A percentile compares a stretch with the other conserved stretches of the same genome.
These are phyloP conservation scores for Rhododendron griersonianum DNA, from an alignment of 148 eudicot species.

Conservation along the genomic window DNA sequence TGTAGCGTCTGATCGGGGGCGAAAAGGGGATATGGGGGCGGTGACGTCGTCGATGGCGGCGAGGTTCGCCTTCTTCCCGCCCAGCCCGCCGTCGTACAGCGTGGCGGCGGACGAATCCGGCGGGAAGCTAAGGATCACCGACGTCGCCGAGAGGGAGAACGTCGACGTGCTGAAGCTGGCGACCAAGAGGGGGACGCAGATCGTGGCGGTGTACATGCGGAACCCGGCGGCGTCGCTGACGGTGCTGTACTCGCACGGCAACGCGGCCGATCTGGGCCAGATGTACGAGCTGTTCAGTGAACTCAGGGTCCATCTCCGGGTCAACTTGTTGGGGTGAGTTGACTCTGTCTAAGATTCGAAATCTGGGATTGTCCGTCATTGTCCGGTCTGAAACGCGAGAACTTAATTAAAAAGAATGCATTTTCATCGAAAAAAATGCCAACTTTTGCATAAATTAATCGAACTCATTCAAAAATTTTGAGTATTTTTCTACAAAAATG, in stretches of 20 bases:
- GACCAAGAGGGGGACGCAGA: slow-evolving; percentile 54
- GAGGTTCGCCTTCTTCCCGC: slow-evolving; percentile 79
- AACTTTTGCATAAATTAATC: background rate
- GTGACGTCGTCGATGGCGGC: slow-evolving; percentile 90
- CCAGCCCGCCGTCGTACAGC: slow-evolving; percentile 74
- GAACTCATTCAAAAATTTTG: no score
- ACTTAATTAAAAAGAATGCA: background rate
- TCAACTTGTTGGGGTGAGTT: slow-evolving; percentile 61
- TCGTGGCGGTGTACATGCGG: slow-evolving; percentile 54
- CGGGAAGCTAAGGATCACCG: slow-evolving; percentile 42
- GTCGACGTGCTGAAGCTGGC: slow-evolving; percentile 57
- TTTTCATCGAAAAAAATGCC: background rate
- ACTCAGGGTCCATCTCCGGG: slow-evolving; percentile 53
- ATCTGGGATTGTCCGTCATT: background rate
- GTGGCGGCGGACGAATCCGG: slow-evolving; percentile 47
- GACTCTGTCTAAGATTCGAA: background rate
- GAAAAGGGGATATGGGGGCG: slow-evolving; percentile 44
- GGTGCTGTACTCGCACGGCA: slow-evolving; percentile 72
- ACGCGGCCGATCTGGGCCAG: slow-evolving; percentile 79
- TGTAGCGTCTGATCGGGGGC: background rate
- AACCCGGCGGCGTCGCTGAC: slow-evolving; percentile 68
- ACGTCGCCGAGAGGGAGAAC: slow-evolving; percentile 63
- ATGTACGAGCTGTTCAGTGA: slow-evolving; percentile 75
- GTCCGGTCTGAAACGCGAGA: background rate
- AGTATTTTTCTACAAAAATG: background rate